Evolutionary conservation across 2,329 filamentous ascomycete genomes (phyloP).

Genomic region (Phialemonium atrogriseum): DNA sequence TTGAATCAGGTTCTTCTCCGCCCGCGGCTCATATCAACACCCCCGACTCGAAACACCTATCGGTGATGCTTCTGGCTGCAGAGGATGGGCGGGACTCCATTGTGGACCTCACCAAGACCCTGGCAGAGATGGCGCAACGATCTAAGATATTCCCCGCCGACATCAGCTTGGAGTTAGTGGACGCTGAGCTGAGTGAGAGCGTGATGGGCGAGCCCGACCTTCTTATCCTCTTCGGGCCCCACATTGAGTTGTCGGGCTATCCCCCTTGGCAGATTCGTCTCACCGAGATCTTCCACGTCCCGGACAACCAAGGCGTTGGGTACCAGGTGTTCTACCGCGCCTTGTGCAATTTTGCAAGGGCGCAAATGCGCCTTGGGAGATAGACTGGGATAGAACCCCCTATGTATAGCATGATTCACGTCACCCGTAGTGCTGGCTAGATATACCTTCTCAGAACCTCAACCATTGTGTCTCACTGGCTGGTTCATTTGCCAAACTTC

Average conservation of each 20-base stretch:
- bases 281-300: conserved; percentile 82
- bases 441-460: too few relatives aligned
- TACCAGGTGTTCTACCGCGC: conserved; percentile 90
- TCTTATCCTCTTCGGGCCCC: conserved; percentile 76
- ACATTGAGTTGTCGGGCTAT: conserved; percentile 80
- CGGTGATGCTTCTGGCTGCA: conserved; percentile 71
- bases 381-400: conserved; percentile 24
- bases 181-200: conserved; percentile 72
- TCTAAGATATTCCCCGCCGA: conserved; percentile 74
- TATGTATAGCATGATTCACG: too few relatives aligned
- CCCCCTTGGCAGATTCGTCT: conserved; percentile 93
- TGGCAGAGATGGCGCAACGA: conserved; percentile 90
- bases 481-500: too few relatives aligned
- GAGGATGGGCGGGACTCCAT: conserved; percentile 89
- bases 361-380: conserved; percentile 79
- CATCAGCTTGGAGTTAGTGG: conserved; percentile 77
- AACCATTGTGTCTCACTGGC: too few relatives aligned
- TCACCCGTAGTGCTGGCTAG: too few relatives aligned
- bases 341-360: conserved; percentile 74
- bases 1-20: conserved; percentile 37
- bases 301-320: conserved; percentile 73
- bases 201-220: conserved; percentile 88
- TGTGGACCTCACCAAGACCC: conserved; percentile 88
- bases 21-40: conserved; percentile 33
- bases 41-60: conserved; percentile 33